These are phyloP conservation scores for Cordyceps javanica DNA, from an alignment of 2,329 filamentous ascomycete genomes.

Conservation along the genomic window DNA sequence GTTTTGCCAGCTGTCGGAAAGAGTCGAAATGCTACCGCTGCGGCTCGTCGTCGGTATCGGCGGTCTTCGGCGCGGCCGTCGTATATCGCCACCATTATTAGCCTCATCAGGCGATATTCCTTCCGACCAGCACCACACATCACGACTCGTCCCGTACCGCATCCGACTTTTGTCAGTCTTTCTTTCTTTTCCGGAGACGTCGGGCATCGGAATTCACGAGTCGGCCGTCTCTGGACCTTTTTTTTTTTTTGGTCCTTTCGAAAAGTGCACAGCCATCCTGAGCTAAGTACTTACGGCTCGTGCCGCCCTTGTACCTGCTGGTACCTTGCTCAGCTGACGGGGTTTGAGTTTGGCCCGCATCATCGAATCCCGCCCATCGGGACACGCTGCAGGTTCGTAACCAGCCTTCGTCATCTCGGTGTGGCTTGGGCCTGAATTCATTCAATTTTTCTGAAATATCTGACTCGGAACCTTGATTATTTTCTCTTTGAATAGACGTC, in stretches of 20 bases:
- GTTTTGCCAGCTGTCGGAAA: no score
- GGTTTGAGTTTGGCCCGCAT: not conserved
- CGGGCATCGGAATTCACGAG: not conserved
- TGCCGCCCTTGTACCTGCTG: not conserved
- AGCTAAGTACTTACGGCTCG: not conserved
- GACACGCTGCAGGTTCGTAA: not conserved
- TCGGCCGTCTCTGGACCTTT: not conserved
- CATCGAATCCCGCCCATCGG: conserved; percentile 6
- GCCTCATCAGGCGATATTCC: not conserved
- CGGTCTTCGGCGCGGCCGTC: not conserved
- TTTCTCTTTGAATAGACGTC: not conserved
- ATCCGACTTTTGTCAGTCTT: not conserved
- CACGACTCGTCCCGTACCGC: not conserved
- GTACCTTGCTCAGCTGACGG: conserved; percentile 3
- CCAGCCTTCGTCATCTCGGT: conserved; percentile 1
- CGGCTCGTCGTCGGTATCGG: not conserved
- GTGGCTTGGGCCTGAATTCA: conserved; percentile 2
- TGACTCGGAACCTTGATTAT: not conserved
- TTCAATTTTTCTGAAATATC: not conserved
- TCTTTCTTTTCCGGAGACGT: not conserved
- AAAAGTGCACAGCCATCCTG: not conserved
- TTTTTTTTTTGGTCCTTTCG: not conserved
- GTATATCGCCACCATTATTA: not conserved
- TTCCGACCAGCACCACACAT: not conserved
- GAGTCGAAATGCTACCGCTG: no score